Evolutionary conservation across 495 filamentous ascomycete species (phyloP).

Genomic region (Tuber magnatum): DNA sequence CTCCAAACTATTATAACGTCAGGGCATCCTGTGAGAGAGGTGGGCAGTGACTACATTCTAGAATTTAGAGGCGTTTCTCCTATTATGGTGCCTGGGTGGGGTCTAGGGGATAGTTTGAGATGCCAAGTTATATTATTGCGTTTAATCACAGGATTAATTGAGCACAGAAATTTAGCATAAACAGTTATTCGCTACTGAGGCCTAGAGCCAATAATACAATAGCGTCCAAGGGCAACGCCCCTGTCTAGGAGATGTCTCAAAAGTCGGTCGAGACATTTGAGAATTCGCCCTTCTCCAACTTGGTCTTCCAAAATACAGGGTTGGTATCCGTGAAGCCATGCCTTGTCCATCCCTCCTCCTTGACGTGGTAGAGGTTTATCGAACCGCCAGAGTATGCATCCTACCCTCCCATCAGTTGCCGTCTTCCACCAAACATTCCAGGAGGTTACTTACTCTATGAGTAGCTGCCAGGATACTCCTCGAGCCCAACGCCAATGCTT

Average conservation of each 20-base stretch:
- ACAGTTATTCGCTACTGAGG: background rate
- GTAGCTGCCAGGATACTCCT: slow-evolving; percentile 94
- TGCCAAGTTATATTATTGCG: background rate
- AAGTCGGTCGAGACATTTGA: slow-evolving; percentile 86
- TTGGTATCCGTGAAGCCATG: slow-evolving; percentile 94
- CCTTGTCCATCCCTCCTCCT: slow-evolving; percentile 97
- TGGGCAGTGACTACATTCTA: background rate
- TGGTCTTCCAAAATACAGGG: slow-evolving; percentile 98
- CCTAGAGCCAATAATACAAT: background rate
- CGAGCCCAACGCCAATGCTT: slow-evolving; percentile 81
- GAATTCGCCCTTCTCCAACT: slow-evolving; percentile 96
- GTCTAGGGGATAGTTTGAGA: background rate
- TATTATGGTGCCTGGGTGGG: background rate
- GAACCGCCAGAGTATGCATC: slow-evolving; percentile 97
- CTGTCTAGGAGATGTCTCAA: slow-evolving; percentile 15
- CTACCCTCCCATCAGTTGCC: slow-evolving; percentile 20
- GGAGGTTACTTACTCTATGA: slow-evolving; percentile 52
- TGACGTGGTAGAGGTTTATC: slow-evolving; percentile 98
- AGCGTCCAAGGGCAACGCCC: background rate
- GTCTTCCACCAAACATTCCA: background rate
- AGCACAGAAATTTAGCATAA: background rate
- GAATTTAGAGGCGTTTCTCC: background rate
- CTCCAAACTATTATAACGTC: background rate
- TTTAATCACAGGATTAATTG: background rate
- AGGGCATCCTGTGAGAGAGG: background rate